These are phyloP conservation scores for Rhizopogon roseolus DNA, from an alignment of 768 basidiomycete genomes.

Conservation along the genomic window DNA sequence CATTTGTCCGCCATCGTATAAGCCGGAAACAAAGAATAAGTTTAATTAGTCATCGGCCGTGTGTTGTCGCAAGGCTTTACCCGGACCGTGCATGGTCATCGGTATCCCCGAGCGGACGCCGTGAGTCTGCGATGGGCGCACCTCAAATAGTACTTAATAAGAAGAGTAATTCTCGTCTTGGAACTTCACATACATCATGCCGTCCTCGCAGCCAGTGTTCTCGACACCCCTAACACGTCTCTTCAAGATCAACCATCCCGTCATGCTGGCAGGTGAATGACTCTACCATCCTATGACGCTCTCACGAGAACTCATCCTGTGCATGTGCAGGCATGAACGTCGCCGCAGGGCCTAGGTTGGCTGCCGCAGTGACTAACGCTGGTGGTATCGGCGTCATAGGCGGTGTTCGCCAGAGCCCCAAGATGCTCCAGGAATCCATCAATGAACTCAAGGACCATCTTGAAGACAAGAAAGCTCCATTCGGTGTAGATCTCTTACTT, in stretches of 20 bases:
- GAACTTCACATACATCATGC: slow-evolving; percentile 38
- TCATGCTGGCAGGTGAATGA: slow-evolving; percentile 68
- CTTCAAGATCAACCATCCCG: slow-evolving; percentile 77
- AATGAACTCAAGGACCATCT: slow-evolving; percentile 71
- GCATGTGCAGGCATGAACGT: slow-evolving; percentile 58
- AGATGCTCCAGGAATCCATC: slow-evolving; percentile 61
- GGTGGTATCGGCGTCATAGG: slow-evolving; percentile 89
- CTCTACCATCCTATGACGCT: slow-evolving; percentile 1
- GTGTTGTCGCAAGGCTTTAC: neutral
- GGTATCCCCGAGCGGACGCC: too few relatives aligned
- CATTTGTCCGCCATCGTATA: slow-evolving; percentile 33
- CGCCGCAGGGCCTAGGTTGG: slow-evolving; percentile 79
- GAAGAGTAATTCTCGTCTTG: neutral
- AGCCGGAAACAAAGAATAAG: neutral
- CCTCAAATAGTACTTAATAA: too few relatives aligned
- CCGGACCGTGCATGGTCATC: too few relatives aligned
- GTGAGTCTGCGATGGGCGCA: too few relatives aligned
- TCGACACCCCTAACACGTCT: slow-evolving; percentile 69
- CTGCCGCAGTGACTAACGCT: slow-evolving; percentile 89
- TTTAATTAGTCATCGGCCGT: slow-evolving; percentile 3
- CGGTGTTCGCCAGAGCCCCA: slow-evolving; percentile 69
- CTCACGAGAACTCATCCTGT: neutral
- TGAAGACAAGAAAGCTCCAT: slow-evolving; percentile 70
- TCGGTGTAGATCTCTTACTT: slow-evolving; percentile 79
- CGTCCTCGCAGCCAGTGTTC: slow-evolving; percentile 61